Evolutionary conservation across 2,329 filamentous ascomycete species (phyloP).

Genomic region (Dryadomyces sulphureus): DNA sequence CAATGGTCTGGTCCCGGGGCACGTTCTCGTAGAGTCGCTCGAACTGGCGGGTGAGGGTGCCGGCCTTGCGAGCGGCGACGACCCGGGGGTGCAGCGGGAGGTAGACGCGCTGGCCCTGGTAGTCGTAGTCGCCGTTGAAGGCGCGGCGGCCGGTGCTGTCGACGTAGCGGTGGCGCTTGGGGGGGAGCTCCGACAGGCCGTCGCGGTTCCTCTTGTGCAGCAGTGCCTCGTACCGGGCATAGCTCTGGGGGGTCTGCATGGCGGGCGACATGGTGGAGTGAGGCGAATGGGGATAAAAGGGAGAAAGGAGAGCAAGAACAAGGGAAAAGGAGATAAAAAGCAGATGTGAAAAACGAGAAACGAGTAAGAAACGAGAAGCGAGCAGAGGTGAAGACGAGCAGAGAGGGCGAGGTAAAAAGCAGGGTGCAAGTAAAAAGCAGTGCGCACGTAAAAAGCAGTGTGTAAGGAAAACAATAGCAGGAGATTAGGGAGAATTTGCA

Average conservation of each 20-base stretch:
- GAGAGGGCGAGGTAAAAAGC: neutral
- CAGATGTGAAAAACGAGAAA: neutral
- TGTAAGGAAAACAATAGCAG: neutral
- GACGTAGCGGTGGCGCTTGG: constrained; percentile 1
- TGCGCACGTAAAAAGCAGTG: neutral
- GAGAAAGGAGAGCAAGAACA: neutral
- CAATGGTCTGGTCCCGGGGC: neutral
- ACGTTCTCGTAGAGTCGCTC: constrained; percentile 3
- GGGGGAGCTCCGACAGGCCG: neutral
- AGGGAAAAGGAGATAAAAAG: neutral
- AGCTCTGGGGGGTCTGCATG: neutral
- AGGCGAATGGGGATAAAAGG: neutral
- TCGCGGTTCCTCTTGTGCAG: neutral
- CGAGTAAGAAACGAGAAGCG: neutral
- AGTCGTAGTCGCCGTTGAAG: neutral
- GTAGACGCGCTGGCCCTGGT: neutral
- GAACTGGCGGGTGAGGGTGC: neutral
- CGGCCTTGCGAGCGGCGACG: neutral
- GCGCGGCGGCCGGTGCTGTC: neutral
- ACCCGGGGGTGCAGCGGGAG: constrained; percentile 4
- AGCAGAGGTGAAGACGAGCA: neutral
- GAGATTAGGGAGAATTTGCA: neutral
- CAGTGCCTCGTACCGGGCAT: neutral
- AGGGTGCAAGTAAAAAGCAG: neutral
- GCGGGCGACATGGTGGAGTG: neutral